Evolutionary conservation across 1,284 basidiomycete genomes (phyloP), one percentile per base, ranked within the genome.

Genomic region (Prillingera fragicola): DNA sequence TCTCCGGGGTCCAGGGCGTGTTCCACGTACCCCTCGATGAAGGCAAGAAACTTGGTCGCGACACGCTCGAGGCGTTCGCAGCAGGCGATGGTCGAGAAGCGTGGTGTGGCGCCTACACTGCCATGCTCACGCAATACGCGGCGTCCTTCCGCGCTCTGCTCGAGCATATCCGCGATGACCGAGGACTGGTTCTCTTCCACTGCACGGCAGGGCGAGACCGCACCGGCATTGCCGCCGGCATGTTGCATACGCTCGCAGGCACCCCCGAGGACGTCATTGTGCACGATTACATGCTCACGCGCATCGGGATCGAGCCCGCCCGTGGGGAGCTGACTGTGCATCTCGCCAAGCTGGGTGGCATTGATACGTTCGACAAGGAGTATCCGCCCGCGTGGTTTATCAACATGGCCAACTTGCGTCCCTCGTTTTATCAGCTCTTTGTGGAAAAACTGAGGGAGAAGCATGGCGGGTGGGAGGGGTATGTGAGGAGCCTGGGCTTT

Each of bases 131-230:
- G 13, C n/a, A 33, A 13, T 48, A 43, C 19, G 17, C 27, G 13
- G 37, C 37, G 5, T 37, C 34, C 14, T 32, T 43, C 37, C 23
- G 34, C 14, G 43, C 40, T 4, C 38, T 48, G n/a, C 43, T 52
- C n/a, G 38, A 40, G 34, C 50, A 52, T 24, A 33, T 52, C 2
- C 36, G 46, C 12, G 50, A 52, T 18, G 7, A 15, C 8, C 41
- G 39, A 0, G 28, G 22, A 22, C 43, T 40, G 17, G 33, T 52
- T 24, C 41, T 52, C 10, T 45, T 52, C 41, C 50, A 52, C 31
- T 52, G 50, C 23, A 46, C 50, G 45, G 50, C 46, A 17, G 50
- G 50, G 1, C 50, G 50, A 9, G 50, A 52, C 38, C 36, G 50
- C 7, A 52, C 50, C 9, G 50, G 50, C 10, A 24, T 52, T 31